A percentile compares a stretch with the other conserved stretches of the same genome.
These are phyloP conservation scores for Penicillium longicatenatum DNA, from an alignment of 495 filamentous ascomycete genomes.

Conservation along the genomic window DNA sequence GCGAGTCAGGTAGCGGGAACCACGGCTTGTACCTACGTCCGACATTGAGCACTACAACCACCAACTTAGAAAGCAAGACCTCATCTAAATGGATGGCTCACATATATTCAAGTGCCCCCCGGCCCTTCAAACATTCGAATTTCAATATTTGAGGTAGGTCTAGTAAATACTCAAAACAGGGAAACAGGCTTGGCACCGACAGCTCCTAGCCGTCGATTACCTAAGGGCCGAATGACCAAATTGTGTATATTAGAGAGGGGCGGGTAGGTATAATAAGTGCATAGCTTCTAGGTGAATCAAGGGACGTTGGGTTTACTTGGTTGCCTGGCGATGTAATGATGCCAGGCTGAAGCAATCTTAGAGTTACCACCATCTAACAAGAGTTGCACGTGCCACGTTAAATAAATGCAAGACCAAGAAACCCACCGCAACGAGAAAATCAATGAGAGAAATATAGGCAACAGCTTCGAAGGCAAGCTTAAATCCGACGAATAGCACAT, in stretches of 20 bases:
- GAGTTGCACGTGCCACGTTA: not conserved
- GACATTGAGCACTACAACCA: too few relatives aligned
- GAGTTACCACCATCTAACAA: not conserved
- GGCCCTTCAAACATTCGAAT: too few relatives aligned
- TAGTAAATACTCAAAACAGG: too few relatives aligned
- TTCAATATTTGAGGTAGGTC: too few relatives aligned
- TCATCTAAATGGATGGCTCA: too few relatives aligned
- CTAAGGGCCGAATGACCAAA: not conserved
- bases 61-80: too few relatives aligned
- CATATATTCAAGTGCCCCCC: too few relatives aligned
- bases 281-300: not conserved
- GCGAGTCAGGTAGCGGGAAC: too few relatives aligned
- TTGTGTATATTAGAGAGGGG: not conserved
- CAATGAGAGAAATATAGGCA: not conserved
- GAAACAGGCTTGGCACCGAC: too few relatives aligned
- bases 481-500: constrained; percentile 27
- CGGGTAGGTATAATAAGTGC: not conserved
- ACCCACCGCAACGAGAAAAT: constrained; percentile 5
- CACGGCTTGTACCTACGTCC: too few relatives aligned
- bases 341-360: not conserved
- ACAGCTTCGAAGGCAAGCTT: constrained; percentile 35
- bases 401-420: constrained; percentile 7
- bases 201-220: too few relatives aligned
- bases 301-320: not conserved
- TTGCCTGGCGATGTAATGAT: not conserved